Evolutionary conservation across 148 eudicot genomes (phyloP).

Genomic region (Rhododendron molle): DNA sequence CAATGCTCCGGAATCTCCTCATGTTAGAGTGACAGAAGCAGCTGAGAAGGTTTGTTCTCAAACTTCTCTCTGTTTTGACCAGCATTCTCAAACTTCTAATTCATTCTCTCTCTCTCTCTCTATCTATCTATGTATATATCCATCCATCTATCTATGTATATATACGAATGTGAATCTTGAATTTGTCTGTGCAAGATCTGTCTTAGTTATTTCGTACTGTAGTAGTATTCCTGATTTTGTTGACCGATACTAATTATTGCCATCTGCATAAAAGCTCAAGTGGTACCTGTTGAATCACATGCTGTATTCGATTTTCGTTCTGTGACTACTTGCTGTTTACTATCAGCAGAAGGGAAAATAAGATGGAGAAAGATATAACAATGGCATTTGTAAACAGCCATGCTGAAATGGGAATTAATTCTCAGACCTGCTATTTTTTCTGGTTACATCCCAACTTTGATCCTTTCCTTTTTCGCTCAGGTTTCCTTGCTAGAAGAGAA

Average conservation of each 20-base stretch:
- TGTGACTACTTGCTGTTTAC: neutral
- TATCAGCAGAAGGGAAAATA: neutral
- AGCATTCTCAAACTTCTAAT: neutral
- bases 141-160: neutral
- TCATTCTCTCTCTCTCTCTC: no score
- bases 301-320: neutral
- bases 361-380: neutral
- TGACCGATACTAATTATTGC: neutral
- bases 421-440: neutral
- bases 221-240: neutral
- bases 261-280: neutral
- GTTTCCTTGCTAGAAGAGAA: conserved; percentile 83
- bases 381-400: neutral
- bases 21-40: conserved; percentile 54
- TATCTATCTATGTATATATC: neutral
- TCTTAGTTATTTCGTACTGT: neutral
- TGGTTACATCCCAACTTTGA: neutral
- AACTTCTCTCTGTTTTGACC: neutral
- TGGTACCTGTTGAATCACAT: neutral
- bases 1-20: conserved; percentile 34
- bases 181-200: neutral
- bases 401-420: neutral
- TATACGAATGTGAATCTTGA: neutral
- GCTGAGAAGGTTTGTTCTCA: conserved; percentile 53
- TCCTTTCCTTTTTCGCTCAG: conserved; percentile 29